Evolutionary conservation across 371 early-diverging fungal genomes (phyloP).

Genomic region (Polyrhizophydium stewartii): DNA sequence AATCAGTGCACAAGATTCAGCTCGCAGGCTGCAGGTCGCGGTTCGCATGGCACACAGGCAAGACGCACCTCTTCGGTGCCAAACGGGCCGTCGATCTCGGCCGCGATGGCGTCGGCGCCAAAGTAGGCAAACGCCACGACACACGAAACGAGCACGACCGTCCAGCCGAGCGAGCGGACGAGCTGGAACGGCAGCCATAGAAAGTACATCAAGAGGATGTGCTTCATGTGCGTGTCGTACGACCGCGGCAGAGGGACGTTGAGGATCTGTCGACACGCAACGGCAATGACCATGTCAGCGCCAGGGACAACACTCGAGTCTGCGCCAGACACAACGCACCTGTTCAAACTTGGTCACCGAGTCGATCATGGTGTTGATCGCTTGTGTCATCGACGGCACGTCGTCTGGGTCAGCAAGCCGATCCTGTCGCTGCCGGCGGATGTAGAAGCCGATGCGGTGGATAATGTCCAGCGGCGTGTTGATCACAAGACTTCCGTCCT

Average conservation of each 20-base stretch:
- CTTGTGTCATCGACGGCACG: slow-evolving; percentile 5
- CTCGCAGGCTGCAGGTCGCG: no score
- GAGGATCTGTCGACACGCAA: background rate
- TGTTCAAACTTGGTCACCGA: slow-evolving; percentile 29
- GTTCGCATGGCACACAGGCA: no score
- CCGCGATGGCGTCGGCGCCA: slow-evolving; percentile 31
- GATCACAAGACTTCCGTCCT: slow-evolving; percentile 11
- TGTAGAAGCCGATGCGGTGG: slow-evolving; percentile 20
- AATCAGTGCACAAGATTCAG: no score
- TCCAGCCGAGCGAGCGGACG: slow-evolving; percentile 22
- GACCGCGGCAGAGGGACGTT: slow-evolving; percentile 13
- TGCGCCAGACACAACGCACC: no score
- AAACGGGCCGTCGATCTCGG: slow-evolving; percentile 29
- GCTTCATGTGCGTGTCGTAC: slow-evolving; percentile 30
- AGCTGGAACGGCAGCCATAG: slow-evolving; percentile 27
- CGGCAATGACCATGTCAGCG: background rate
- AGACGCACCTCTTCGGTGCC: slow-evolving; percentile 25
- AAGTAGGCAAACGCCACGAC: slow-evolving; percentile 25
- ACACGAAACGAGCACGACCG: slow-evolving; percentile 16
- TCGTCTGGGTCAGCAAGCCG: slow-evolving; percentile 21
- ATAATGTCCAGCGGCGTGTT: slow-evolving; percentile 32
- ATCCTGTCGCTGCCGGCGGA: slow-evolving; percentile 19
- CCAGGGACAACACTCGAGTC: background rate
- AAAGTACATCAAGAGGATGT: slow-evolving; percentile 31
- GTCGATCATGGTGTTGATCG: slow-evolving; percentile 20